Evolutionary conservation across 306 rosid species (phyloP).

Genomic region (Glycine latifolia): DNA sequence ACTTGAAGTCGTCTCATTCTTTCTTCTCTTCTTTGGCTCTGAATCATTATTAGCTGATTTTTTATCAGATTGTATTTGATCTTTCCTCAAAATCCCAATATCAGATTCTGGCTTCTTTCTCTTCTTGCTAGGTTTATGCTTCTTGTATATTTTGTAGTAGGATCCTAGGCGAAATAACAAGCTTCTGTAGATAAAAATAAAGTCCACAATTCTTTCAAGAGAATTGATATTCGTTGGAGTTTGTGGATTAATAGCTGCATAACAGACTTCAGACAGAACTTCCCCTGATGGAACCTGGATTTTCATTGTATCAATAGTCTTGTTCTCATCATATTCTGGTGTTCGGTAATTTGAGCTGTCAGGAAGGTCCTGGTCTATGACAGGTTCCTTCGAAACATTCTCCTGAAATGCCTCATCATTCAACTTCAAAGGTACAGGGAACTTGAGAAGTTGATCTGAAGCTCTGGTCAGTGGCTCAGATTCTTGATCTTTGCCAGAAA

Average conservation of each 20-base stretch:
- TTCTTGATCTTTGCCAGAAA: slow-evolving; percentile 38
- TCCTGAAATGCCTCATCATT: slow-evolving; percentile 42
- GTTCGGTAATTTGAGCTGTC: slow-evolving; percentile 42
- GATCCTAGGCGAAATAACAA: slow-evolving; percentile 60
- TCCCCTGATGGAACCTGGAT: slow-evolving; percentile 47
- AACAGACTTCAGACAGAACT: slow-evolving; percentile 55
- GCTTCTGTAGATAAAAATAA: slow-evolving; percentile 57
- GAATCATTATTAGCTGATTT: slow-evolving; percentile 40
- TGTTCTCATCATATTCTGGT: slow-evolving; percentile 45
- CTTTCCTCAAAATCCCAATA: slow-evolving; percentile 34
- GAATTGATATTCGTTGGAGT: slow-evolving; percentile 34
- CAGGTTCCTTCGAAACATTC: slow-evolving; percentile 40
- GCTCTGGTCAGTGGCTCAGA: slow-evolving; percentile 45
- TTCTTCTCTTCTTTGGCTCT: slow-evolving; percentile 45
- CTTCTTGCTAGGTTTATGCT: slow-evolving; percentile 54
- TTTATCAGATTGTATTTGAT: slow-evolving; percentile 40
- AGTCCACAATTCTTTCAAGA: slow-evolving; percentile 50
- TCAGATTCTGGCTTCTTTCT: slow-evolving; percentile 61
- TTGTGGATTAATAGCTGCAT: slow-evolving; percentile 54
- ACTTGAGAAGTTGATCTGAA: slow-evolving; percentile 36
- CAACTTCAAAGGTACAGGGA: slow-evolving; percentile 43
- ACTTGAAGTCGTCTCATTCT: slow-evolving; percentile 31
- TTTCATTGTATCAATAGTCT: slow-evolving; percentile 50
- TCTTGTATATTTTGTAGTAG: slow-evolving; percentile 51
- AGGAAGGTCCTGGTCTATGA: slow-evolving; percentile 28